Evolutionary conservation across 1,284 basidiomycete species (phyloP), one percentile per base, ranked within the genome.

Genomic region (Fomitiporia mediterranea): DNA sequence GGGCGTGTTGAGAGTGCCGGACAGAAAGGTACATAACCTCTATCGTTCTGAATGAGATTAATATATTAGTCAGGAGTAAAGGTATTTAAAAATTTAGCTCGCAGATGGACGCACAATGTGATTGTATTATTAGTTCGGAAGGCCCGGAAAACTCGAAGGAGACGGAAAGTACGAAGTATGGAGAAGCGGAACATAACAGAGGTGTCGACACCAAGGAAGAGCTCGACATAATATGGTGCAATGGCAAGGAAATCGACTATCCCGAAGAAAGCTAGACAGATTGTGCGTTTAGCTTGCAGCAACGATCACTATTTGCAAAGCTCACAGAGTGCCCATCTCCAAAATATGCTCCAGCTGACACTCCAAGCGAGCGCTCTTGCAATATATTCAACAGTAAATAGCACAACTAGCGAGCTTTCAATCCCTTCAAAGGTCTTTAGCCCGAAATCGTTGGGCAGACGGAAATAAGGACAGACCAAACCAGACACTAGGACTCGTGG

Each of bases 21-120:
- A 94, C 85, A n/a, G 90, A 86, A 34, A 94, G 79, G 67, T 88
- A 92, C 91, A 94, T 94, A 63, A 94, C 91, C 74, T 94, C 91
- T 57, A 94, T 94, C 0, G 92, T 94, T 53, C 85, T 89, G 61
- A 21, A 37, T 6, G n/a, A 11, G 11, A 40, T 8, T n/a, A n/a
- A n/a, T n/a, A n/a, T n/a, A n/a, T n/a, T n/a, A n/a, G n/a, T n/a
- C n/a, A n/a, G n/a, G n/a, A n/a, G n/a, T n/a, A n/a, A n/a, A n/a
- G n/a, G n/a, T n/a, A n/a, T n/a, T n/a, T n/a, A n/a, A n/a, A n/a
- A n/a, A n/a, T n/a, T n/a, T n/a, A n/a, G n/a, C n/a, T n/a, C n/a
- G n/a, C n/a, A n/a, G n/a, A n/a, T n/a, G n/a, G 28, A 73, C 86
- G 60, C 66, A 86, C 87, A 93, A 72, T 15, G 93, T 77, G 62